Evolutionary conservation across 2,329 filamentous ascomycete species (phyloP).

Genomic region (Meredithiella fracta): DNA sequence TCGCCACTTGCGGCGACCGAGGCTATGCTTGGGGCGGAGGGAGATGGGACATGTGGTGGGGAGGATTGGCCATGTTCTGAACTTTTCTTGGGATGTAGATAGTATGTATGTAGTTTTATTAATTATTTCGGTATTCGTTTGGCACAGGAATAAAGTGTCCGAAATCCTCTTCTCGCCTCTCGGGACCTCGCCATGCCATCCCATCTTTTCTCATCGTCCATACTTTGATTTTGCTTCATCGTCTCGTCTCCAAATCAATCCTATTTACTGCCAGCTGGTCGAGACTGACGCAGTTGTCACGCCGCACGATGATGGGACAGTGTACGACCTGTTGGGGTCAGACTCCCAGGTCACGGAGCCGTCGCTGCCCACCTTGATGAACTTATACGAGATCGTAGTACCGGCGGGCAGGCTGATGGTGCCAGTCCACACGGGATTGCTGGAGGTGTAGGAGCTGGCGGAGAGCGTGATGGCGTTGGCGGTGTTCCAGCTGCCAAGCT

Average conservation of each 20-base stretch:
- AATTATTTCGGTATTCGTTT: too few species aligned
- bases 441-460: conserved; percentile 35
- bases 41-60: too few species aligned
- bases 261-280: conserved; percentile 9
- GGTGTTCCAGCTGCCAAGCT: conserved; percentile 23
- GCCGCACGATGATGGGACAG: conserved; percentile 14
- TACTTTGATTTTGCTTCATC: background rate
- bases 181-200: too few species aligned
- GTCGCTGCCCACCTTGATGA: conserved; percentile 34
- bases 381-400: conserved; percentile 42
- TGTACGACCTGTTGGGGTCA: conserved; percentile 28
- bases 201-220: background rate
- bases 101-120: too few species aligned
- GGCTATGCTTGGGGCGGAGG: too few species aligned
- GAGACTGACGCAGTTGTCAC: conserved; percentile 12
- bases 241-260: background rate
- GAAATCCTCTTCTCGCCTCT: too few species aligned
- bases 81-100: too few species aligned
- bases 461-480: conserved; percentile 31
- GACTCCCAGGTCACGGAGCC: conserved; percentile 41
- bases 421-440: conserved; percentile 37
- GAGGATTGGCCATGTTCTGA: too few species aligned
- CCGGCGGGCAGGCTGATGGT: conserved; percentile 36
- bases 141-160: too few species aligned
- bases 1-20: too few species aligned